Evolutionary conservation across 768 basidiomycete genomes (phyloP).

Genomic region (Melanogaster broomeanus): DNA sequence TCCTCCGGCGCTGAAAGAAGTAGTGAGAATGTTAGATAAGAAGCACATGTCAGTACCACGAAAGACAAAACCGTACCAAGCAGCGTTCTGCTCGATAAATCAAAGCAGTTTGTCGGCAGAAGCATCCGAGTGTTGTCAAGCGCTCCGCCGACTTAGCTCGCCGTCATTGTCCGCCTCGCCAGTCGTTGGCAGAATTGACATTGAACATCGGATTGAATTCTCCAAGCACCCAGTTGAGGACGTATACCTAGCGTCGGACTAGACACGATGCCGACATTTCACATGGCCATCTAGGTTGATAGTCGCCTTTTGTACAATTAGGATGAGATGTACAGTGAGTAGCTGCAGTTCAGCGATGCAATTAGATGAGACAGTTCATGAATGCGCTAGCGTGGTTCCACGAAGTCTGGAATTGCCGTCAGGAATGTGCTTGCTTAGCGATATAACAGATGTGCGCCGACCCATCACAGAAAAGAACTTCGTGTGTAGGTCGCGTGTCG

Average conservation of each 20-base stretch:
- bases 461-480: conserved; percentile 92
- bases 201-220: conserved; percentile 95
- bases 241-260: conserved; percentile 97
- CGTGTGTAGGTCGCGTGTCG: conserved; percentile 90
- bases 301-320: conserved; percentile 87
- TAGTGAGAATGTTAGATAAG: conserved; percentile 7
- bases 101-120: conserved; percentile 84
- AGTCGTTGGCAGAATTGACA: conserved; percentile 49
- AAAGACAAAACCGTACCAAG: conserved; percentile 47
- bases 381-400: conserved; percentile 86
- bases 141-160: conserved; percentile 69
- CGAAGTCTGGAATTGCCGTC: conserved; percentile 63
- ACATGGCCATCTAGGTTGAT: conserved; percentile 98
- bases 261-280: conserved; percentile 98
- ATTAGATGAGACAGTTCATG: conserved; percentile 85
- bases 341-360: conserved; percentile 86
- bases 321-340: conserved; percentile 90
- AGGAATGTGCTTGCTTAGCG: conserved; percentile 5
- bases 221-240: conserved; percentile 91
- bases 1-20: conserved; percentile 45
- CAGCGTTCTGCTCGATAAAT: conserved; percentile 69
- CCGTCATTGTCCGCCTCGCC: conserved; percentile 29
- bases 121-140: conserved; percentile 78
- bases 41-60: not conserved
- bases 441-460: conserved; percentile 41